These are phyloP conservation scores for Auricularia sp. DNA, from an alignment of 768 basidiomycete species.

Conservation along the genomic window DNA sequence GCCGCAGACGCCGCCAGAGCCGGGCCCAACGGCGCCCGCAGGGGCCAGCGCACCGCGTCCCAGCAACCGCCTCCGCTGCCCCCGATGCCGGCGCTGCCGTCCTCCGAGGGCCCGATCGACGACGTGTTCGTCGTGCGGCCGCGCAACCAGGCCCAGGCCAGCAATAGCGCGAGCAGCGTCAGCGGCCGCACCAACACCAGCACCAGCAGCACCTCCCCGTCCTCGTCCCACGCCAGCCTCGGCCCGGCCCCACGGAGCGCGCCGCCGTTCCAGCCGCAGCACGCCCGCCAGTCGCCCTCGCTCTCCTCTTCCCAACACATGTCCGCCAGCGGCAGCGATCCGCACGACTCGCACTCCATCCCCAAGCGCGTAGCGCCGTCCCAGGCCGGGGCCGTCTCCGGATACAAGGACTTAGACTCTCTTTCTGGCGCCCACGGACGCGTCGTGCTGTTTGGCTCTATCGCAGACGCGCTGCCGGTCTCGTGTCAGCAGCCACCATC, in stretches of 20 bases:
- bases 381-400: neutral
- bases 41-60: conserved; percentile 6
- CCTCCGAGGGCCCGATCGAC: conserved; percentile 5
- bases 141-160: neutral
- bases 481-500: too few relatives aligned
- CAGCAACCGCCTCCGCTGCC: conserved; percentile 15
- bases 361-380: neutral
- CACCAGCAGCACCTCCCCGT: conserved; percentile 40
- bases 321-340: neutral
- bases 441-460: neutral
- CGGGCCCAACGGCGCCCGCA: conserved; percentile 3
- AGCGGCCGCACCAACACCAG: conserved; percentile 32
- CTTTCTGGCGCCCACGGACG: neutral
- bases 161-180: conserved; percentile 9
- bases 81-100: conserved; percentile 13
- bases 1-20: conserved; percentile 32
- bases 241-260: neutral
- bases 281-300: neutral
- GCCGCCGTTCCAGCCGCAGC: conserved; percentile 14
- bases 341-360: neutral
- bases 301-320: neutral
- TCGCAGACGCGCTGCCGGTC: neutral
- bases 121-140: neutral
- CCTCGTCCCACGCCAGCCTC: conserved; percentile 3
- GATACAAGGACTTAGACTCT: neutral